phyloP scores from a whole-genome alignment of 2,329 filamentous ascomycete genomes.

The Sordariomycetes sp. region DNA sequence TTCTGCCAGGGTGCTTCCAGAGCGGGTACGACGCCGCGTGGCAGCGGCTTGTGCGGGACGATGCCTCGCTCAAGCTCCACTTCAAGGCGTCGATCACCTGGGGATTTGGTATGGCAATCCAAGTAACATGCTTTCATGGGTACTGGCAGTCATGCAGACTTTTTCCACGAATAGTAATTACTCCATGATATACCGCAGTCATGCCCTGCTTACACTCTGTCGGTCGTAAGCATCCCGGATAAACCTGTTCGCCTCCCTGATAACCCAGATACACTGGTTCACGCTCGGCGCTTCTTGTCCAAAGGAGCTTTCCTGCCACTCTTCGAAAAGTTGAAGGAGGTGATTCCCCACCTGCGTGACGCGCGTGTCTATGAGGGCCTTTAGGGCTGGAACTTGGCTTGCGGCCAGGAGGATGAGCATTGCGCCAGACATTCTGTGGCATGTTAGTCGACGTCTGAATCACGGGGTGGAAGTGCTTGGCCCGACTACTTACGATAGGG shows the following conservation, averaged over 20 bases:
- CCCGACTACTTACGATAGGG: constrained; percentile 31
- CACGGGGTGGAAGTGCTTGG: too few relatives aligned
- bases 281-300: constrained; percentile 28
- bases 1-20: too few relatives aligned
- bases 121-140: too few relatives aligned
- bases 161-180: too few relatives aligned
- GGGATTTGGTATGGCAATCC: too few relatives aligned
- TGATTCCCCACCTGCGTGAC: constrained; percentile 25
- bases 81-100: too few relatives aligned
- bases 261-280: constrained; percentile 29
- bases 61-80: too few relatives aligned
- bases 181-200: too few relatives aligned
- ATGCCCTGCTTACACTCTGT: too few relatives aligned
- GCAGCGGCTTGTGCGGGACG: too few relatives aligned
- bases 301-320: constrained; percentile 26
- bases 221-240: constrained; percentile 11
- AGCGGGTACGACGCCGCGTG: too few relatives aligned
- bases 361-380: constrained; percentile 22
- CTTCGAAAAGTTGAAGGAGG: constrained; percentile 21
- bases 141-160: too few relatives aligned
- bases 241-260: constrained; percentile 26
- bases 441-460: not conserved
- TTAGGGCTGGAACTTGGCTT: constrained; percentile 22
- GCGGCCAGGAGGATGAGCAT: constrained; percentile 34
- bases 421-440: constrained; percentile 28